These are phyloP conservation scores for Hypomontagnella submonticulosa DNA, from an alignment of 495 filamentous ascomycete species.

Conservation along the genomic window DNA sequence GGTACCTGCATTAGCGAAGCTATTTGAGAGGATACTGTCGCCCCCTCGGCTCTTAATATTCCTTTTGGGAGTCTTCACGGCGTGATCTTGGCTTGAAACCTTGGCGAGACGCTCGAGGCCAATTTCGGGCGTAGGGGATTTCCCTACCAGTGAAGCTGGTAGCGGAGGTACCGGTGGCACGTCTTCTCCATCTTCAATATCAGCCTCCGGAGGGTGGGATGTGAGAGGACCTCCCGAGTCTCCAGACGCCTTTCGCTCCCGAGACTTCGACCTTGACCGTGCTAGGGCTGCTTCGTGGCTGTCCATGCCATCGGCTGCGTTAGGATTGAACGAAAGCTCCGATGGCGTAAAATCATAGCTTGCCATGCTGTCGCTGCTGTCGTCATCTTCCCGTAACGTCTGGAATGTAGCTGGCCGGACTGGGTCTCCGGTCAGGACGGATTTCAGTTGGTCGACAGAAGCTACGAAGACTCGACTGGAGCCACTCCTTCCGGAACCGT, in stretches of 20 bases:
- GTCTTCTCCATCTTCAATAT: constrained; percentile 35
- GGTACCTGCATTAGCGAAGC: constrained; percentile 44
- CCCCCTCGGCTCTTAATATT: constrained; percentile 55
- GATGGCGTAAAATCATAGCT: constrained; percentile 66
- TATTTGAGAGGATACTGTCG: constrained; percentile 50
- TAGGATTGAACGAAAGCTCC: constrained; percentile 62
- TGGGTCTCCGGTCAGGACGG: constrained; percentile 63
- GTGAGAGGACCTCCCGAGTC: constrained; percentile 59
- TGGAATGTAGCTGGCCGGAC: constrained; percentile 59
- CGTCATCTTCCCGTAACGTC: constrained; percentile 50
- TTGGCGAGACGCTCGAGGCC: constrained; percentile 27
- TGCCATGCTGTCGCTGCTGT: constrained; percentile 68
- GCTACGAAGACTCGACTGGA: constrained; percentile 74
- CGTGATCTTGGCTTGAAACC: constrained; percentile 49
- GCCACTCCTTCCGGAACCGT: constrained; percentile 62
- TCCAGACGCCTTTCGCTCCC: constrained; percentile 45
- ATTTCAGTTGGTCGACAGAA: constrained; percentile 87
- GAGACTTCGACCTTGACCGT: constrained; percentile 50
- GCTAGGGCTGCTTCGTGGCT: constrained; percentile 29
- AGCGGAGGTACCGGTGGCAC: constrained; percentile 60
- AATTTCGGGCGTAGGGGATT: constrained; percentile 36
- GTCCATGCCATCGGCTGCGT: constrained; percentile 39
- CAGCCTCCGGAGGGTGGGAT: constrained; percentile 55
- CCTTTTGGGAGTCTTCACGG: constrained; percentile 44
- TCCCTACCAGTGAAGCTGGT: constrained; percentile 42